A percentile compares a stretch with the other conserved stretches of the same genome.
phyloP scores from a whole-genome alignment of 1,284 basidiomycete species.

The Fomitopsis schrenkii region DNA sequence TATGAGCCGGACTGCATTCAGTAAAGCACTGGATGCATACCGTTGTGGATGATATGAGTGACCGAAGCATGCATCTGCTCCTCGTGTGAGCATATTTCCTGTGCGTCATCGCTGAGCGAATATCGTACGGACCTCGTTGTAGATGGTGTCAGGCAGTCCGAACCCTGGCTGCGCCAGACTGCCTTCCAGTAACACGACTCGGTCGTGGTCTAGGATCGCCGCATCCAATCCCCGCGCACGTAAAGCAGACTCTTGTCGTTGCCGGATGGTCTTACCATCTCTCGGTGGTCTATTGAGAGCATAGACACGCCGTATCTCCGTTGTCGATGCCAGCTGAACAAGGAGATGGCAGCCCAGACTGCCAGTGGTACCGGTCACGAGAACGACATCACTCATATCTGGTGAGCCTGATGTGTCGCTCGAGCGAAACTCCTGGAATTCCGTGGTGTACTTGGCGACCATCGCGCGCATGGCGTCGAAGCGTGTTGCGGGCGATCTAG shows the following conservation, averaged over 20 bases:
- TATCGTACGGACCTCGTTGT: slow-evolving; percentile 21
- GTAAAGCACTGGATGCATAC: too few species aligned
- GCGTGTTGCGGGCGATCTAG: slow-evolving; percentile 5
- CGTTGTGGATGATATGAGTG: slow-evolving; percentile 30
- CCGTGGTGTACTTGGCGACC: slow-evolving; percentile 26
- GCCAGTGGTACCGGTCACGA: slow-evolving; percentile 35
- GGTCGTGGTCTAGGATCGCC: slow-evolving; percentile 15
- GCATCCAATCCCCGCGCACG: slow-evolving; percentile 22
- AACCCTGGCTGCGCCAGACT: slow-evolving; percentile 19
- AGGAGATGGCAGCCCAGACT: slow-evolving; percentile 28
- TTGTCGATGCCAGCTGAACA: slow-evolving; percentile 16
- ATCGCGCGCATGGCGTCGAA: slow-evolving; percentile 25
- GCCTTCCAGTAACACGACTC: slow-evolving; percentile 25
- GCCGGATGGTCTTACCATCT: slow-evolving; percentile 6
- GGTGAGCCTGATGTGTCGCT: not conserved
- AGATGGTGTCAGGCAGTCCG: slow-evolving; percentile 18
- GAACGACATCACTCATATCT: slow-evolving; percentile 10
- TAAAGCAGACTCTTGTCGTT: slow-evolving; percentile 23
- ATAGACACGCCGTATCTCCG: slow-evolving; percentile 22
- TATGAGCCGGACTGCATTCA: not conserved
- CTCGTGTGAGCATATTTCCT: not conserved
- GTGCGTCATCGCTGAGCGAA: not conserved
- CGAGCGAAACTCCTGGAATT: slow-evolving; percentile 18
- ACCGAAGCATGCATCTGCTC: slow-evolving; percentile 9
- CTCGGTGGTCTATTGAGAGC: slow-evolving; percentile 25